Evolutionary conservation across 108 stramenopile genomes (phyloP).

Genomic region (Bacterosira constricta): DNA sequence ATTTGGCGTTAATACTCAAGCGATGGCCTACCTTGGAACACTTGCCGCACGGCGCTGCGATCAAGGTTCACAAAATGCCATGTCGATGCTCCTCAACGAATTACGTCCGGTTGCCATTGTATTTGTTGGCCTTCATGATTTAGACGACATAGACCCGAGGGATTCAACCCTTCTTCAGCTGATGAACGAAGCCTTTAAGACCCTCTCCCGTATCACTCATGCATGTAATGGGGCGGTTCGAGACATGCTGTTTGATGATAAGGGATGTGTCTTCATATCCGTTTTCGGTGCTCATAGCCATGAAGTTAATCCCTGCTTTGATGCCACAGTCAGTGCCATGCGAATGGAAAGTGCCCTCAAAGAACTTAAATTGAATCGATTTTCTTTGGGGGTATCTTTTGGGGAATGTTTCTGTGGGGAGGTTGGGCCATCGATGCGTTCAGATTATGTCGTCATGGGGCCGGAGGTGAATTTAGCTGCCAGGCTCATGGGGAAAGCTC

Average conservation of each 20-base stretch:
- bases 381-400: conserved; percentile 56
- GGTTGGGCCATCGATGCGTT: conserved; percentile 46
- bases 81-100: conserved; percentile 53
- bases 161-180: conserved; percentile 42
- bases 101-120: conserved; percentile 54
- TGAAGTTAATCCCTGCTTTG: conserved; percentile 54
- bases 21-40: conserved; percentile 43
- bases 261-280: conserved; percentile 62
- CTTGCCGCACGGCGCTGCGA: conserved; percentile 51
- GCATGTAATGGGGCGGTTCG: conserved; percentile 54
- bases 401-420: conserved; percentile 60
- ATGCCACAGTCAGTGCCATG: conserved; percentile 53
- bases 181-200: conserved; percentile 52
- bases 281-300: conserved; percentile 59
- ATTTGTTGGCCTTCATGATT: conserved; percentile 52
- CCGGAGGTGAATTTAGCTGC: conserved; percentile 60
- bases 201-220: conserved; percentile 52
- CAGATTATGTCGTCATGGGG: conserved; percentile 62
- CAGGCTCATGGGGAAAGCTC: conserved; percentile 58
- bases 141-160: conserved; percentile 50
- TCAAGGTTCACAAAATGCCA: conserved; percentile 47
- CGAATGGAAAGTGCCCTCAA: conserved; percentile 56
- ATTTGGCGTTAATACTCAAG: conserved; percentile 42
- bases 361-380: conserved; percentile 36
- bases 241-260: conserved; percentile 60